These are phyloP conservation scores for Evernia prunastri DNA, from an alignment of 495 filamentous ascomycete genomes.

Conservation along the genomic window DNA sequence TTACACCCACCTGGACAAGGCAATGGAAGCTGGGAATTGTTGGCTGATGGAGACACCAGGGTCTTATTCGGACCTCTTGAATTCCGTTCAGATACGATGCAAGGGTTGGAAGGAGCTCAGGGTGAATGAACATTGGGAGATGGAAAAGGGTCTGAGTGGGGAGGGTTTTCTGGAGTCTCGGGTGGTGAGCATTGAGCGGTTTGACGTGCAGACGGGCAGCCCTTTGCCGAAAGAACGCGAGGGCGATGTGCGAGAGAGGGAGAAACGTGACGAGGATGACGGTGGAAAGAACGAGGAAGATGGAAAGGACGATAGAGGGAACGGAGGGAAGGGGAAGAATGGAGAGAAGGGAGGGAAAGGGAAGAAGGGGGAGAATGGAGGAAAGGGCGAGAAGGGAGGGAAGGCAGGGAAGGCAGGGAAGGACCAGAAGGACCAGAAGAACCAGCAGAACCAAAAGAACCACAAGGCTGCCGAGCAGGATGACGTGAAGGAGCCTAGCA, in stretches of 20 bases:
- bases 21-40: not conserved
- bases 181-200: not conserved
- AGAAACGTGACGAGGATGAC: not conserved
- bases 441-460: too few species aligned
- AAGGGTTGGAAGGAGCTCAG: not conserved
- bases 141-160: not conserved
- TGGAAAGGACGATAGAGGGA: too few species aligned
- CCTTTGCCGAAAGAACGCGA: not conserved
- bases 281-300: not conserved
- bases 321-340: not conserved
- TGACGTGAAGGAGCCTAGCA: not conserved
- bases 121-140: slow-evolving; percentile 4
- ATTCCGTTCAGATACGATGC: not conserved
- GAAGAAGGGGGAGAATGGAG: too few species aligned
- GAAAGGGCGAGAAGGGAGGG: too few species aligned
- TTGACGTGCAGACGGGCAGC: not conserved
- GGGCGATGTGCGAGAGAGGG: too few species aligned
- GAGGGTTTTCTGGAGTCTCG: not conserved
- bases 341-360: too few species aligned
- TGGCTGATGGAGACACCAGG: not conserved
- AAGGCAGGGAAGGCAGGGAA: too few species aligned
- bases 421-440: too few species aligned
- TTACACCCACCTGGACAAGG: not conserved
- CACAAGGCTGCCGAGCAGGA: not conserved
- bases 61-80: too few species aligned